Evolutionary conservation across 805 yeast species (phyloP), one percentile per base, ranked within the genome.

Genomic region (Cyberlindnera xishuangbannaensis): DNA sequence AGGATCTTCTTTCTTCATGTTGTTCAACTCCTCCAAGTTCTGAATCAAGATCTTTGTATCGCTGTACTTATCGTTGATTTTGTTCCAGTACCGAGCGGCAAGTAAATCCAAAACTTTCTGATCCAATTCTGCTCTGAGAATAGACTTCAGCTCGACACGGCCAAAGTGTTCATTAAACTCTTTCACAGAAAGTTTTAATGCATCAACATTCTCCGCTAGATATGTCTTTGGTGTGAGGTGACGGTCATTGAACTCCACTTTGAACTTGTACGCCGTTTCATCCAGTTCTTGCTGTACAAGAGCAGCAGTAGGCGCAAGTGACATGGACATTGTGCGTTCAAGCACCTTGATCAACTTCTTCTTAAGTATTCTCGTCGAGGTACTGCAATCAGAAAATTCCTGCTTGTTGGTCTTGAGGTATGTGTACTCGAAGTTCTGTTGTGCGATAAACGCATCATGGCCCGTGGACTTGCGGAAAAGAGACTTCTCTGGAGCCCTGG

Each of bases 181-280:
- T 55, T 92, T 90, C 39, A 90, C 78, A 0, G 86, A 80, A 25
- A 83, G 67, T 56, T 92, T 92, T 51, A 94, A 68, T 31, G 83
- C 64, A 57, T 92, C 99, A 21, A 92, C 75, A 36, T 92, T 85
- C 52, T 84, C 90, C 15, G 97, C 95, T 47, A 92, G 68, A 53
- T 92, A 92, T 38, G 95, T 85, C 51, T 87, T 92, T 12, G 97
- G 95, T 0, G 99, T 92, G 43, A 92, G 67, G 22, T 82, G 84
- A 34, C 97, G 74, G 58, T 92, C 99, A 54, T 92, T 92, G 60
- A 87, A 92, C 58, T 92, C 97, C 16, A 92, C 99, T 56, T 92
- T 92, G 64, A 86, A 92, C 54, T 81, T 78, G 55, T 92, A 92
- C 2, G 92, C 65, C 0, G 97, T 76, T 50, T 94, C 98, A 55